A percentile compares a stretch with the other conserved stretches of the same genome.
phyloP scores from a whole-genome alignment of 2,329 filamentous ascomycete species.

The Trichoderma sp. region DNA sequence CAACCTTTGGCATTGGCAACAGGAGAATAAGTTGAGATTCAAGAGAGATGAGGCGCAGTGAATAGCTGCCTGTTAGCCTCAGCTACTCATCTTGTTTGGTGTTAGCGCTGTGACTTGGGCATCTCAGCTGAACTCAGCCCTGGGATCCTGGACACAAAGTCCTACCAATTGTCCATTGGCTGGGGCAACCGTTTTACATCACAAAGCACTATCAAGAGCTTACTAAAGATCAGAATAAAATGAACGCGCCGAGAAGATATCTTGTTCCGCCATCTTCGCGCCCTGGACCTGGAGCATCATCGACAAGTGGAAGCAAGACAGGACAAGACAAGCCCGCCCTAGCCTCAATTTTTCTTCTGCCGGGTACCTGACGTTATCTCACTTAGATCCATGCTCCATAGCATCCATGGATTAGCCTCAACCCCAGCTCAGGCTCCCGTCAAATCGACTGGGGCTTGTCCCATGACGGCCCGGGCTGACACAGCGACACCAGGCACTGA shows the following conservation, averaged over 20 bases:
- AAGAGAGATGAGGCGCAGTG: neutral
- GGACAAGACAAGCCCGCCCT: neutral
- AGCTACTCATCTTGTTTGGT: neutral
- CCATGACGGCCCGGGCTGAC: neutral
- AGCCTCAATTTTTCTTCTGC: neutral
- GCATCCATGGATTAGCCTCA: neutral
- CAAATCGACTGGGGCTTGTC: neutral
- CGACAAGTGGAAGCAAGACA: neutral
- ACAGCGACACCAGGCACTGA: neutral
- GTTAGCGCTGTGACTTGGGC: constrained; percentile 7
- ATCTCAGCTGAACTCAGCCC: constrained; percentile 7
- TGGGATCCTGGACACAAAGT: neutral
- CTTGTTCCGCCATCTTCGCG: neutral
- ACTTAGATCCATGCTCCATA: neutral
- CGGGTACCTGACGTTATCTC: neutral
- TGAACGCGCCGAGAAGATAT: neutral
- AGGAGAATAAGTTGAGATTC: neutral
- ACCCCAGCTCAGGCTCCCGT: neutral
- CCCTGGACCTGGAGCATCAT: neutral
- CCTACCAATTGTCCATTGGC: neutral
- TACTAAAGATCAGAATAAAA: neutral
- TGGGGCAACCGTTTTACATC: neutral
- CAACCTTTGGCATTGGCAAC: neutral
- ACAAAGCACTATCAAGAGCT: accelerated
- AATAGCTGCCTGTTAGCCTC: neutral